phyloP scores from a whole-genome alignment of 2,329 filamentous ascomycete genomes.

The Tolypocladium tundrense region DNA sequence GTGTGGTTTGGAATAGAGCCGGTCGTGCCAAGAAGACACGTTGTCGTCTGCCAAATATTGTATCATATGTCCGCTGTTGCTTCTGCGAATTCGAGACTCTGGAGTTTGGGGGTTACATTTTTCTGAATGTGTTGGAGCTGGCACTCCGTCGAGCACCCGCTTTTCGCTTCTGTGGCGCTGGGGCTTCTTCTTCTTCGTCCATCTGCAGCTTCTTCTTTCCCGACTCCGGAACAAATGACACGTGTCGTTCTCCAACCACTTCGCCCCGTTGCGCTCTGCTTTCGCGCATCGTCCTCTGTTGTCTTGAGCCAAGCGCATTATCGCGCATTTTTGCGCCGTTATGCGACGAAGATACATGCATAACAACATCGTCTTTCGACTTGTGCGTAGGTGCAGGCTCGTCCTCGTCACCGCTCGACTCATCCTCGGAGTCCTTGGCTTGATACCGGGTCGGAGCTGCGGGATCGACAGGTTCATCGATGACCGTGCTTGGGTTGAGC shows the following conservation, averaged over 20 bases:
- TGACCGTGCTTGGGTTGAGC: constrained; percentile 77
- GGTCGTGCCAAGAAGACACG: background rate
- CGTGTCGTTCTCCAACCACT: constrained; percentile 52
- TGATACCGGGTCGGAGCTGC: constrained; percentile 27
- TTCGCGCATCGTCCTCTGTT: constrained; percentile 37
- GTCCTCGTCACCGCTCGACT: constrained; percentile 30
- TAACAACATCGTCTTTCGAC: constrained; percentile 34
- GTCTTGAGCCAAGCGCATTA: constrained; percentile 44
- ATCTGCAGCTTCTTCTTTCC: constrained; percentile 37
- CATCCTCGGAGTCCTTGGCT: constrained; percentile 31
- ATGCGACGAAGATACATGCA: constrained; percentile 62
- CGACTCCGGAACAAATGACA: constrained; percentile 61
- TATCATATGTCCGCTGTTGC: background rate
- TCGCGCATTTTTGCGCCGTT: constrained; percentile 46
- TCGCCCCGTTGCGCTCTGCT: constrained; percentile 35
- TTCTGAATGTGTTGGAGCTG: constrained; percentile 65
- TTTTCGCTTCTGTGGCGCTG: constrained; percentile 21
- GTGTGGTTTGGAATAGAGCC: background rate
- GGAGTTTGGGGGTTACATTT: constrained; percentile 34
- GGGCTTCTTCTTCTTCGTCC: constrained; percentile 19
- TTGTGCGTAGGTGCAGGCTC: constrained; percentile 11
- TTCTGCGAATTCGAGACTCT: background rate
- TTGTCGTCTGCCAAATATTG: background rate
- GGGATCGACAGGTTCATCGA: constrained; percentile 21
- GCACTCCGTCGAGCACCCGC: constrained; percentile 53